Percentiles rank a stretch among this genome's conserved stretches.
These are phyloP conservation scores for Cryptosporidium meleagridis DNA, from an alignment of 169 alveolate species.

Conservation along the genomic window DNA sequence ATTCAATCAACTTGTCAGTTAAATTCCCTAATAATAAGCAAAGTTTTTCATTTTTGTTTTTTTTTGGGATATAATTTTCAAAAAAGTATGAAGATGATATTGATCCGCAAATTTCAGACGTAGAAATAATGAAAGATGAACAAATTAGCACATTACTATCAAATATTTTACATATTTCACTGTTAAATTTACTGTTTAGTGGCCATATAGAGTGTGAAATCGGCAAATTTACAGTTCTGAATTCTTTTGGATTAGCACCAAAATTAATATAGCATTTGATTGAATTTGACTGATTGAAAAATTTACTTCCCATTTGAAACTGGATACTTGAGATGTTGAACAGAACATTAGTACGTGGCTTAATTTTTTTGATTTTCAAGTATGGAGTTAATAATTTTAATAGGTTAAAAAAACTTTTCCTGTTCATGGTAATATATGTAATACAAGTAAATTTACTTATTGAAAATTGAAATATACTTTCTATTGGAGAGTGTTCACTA, in stretches of 20 bases:
- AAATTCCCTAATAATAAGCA: slow-evolving; percentile 5
- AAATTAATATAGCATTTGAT: not conserved
- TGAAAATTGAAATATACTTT: slow-evolving; percentile 13
- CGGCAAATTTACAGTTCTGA: not conserved
- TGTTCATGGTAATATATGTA: not conserved
- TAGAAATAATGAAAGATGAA: slow-evolving; percentile 27
- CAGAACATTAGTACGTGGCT: not conserved
- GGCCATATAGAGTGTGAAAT: not conserved
- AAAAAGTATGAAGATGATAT: slow-evolving; percentile 7
- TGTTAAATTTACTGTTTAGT: not conserved
- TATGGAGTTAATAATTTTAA: not conserved
- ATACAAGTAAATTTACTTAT: slow-evolving; percentile 5
- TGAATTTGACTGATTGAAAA: not conserved
- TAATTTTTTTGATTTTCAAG: not conserved
- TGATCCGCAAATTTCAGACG: slow-evolving; percentile 4
- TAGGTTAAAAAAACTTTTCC: not conserved
- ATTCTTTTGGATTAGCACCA: not conserved
- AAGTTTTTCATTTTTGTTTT: not conserved
- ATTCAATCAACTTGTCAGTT: not conserved
- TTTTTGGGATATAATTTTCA: slow-evolving; percentile 1
- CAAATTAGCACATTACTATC: not conserved
- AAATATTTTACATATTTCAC: slow-evolving; percentile 10
- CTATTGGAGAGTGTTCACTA: slow-evolving; percentile 7
- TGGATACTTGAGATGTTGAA: not conserved
- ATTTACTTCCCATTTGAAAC: not conserved